A percentile compares a stretch with the other conserved stretches of the same genome.
Conservation (phyloP, 106 monocot species). For the Agapanthus africanus region DNA sequence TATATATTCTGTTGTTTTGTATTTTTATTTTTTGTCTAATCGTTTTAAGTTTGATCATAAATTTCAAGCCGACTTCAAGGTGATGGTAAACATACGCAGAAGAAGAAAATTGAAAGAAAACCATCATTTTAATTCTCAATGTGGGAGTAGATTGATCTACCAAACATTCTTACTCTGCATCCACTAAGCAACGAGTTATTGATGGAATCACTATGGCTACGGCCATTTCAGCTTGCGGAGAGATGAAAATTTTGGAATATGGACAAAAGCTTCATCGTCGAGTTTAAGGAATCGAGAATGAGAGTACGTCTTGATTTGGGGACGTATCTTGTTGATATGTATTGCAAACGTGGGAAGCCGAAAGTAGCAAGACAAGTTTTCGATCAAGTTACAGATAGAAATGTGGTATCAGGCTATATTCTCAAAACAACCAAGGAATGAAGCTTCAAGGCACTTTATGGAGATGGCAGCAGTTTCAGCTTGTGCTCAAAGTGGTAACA, state of each 20-base stretch:
- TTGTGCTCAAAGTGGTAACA: conserved; percentile 31
- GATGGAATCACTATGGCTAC: conserved; percentile 25
- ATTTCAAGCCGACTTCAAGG: no score
- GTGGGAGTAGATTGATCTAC: no score
- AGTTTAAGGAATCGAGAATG: conserved; percentile 12
- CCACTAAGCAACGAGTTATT: no score
- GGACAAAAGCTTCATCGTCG: conserved; percentile 31
- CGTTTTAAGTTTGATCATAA: no score
- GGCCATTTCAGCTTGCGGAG: conserved; percentile 35
- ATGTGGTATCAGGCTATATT: conserved; percentile 40
- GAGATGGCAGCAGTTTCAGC: conserved; percentile 27
- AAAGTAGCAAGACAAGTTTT: conserved; percentile 45
- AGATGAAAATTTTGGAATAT: conserved; percentile 19
- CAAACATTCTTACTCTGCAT: no score
- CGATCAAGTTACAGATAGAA: conserved; percentile 18
- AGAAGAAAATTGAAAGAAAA: no score
- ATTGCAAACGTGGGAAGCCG: conserved; percentile 42
- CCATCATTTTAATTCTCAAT: no score
- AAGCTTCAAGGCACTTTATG: conserved; percentile 28
- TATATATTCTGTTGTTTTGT: no score
- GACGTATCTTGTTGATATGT: conserved; percentile 55
- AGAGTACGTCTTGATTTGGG: conserved; percentile 31
- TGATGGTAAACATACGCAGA: no score
- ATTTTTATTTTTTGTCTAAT: no score
- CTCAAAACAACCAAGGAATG: conserved; percentile 8